phyloP scores from a whole-genome alignment of 441 rosid genomes.

The Breynia disticha region DNA sequence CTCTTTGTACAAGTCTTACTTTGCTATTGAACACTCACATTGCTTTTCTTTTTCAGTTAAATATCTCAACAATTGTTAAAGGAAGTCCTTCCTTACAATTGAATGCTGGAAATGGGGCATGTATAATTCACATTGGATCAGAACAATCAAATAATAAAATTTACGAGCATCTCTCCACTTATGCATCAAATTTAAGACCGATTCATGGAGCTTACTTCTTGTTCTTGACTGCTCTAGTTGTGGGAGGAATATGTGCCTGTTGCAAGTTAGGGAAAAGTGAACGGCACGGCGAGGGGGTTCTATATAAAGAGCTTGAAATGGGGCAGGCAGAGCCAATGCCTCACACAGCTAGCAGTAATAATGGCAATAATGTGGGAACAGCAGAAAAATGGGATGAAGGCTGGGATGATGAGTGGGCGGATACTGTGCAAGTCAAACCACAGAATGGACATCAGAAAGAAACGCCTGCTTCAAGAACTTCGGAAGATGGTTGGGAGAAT shows the following conservation, averaged over 20 bases:
- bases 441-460: conserved; percentile 12
- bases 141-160: conserved; percentile 4
- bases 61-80: conserved; percentile 16
- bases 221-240: conserved; percentile 17
- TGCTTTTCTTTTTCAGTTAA: conserved; percentile 19
- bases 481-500: conserved; percentile 21
- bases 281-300: conserved; percentile 21
- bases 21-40: too few relatives aligned
- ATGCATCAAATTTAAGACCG: conserved; percentile 17
- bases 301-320: conserved; percentile 41
- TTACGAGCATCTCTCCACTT: conserved; percentile 8
- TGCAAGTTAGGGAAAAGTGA: conserved; percentile 24
- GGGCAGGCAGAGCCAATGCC: conserved; percentile 18
- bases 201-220: conserved; percentile 27
- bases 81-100: conserved; percentile 19
- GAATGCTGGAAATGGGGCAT: conserved; percentile 23
- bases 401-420: conserved; percentile 47
- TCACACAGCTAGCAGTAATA: neutral
- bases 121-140: conserved; percentile 12
- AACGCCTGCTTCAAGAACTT: conserved; percentile 16
- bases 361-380: conserved; percentile 16
- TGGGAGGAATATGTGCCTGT: conserved; percentile 33
- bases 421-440: conserved; percentile 21
- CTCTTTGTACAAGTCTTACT: too few relatives aligned
- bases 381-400: conserved; percentile 32